A percentile compares a stretch with the other conserved stretches of the same genome.
Conservation (phyloP, 176 grass and related monocot species). For the Oryza glumipatula region DNA sequence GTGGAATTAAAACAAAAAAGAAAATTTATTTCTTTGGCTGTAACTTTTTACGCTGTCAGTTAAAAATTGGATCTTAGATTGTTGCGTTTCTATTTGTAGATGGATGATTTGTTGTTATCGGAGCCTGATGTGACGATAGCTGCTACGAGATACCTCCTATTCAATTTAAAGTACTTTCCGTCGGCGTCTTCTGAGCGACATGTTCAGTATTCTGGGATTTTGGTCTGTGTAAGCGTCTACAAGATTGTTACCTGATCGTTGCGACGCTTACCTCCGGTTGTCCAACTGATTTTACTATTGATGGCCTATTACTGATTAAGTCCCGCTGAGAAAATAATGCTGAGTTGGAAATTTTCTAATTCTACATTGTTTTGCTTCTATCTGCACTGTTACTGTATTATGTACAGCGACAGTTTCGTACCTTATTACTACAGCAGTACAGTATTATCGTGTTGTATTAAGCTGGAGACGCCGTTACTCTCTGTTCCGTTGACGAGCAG, state of each 20-base stretch:
- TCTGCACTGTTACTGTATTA: not conserved
- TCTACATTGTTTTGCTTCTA: not conserved
- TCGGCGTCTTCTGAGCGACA: constrained; percentile 32
- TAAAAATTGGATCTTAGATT: constrained; percentile 52
- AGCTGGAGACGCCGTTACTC: not conserved
- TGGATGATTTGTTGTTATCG: constrained; percentile 71
- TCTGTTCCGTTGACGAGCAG: not conserved
- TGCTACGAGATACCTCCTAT: constrained; percentile 41
- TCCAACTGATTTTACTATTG: not conserved
- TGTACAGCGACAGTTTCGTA: no score
- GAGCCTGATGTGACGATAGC: constrained; percentile 55
- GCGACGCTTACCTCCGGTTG: not conserved
- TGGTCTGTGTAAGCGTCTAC: not conserved
- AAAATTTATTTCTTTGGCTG: not conserved
- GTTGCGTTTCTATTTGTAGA: constrained; percentile 78
- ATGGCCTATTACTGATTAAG: not conserved
- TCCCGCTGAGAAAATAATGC: constrained; percentile 28
- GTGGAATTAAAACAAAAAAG: constrained; percentile 19
- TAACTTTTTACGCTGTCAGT: constrained; percentile 36
- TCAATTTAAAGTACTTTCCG: constrained; percentile 47
- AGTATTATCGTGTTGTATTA: not conserved
- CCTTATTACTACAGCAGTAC: no score
- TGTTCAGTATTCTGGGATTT: constrained; percentile 36
- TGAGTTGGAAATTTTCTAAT: not conserved
- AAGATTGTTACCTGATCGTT: not conserved